Base-by-base conservation (phyloP, 1,284 basidiomycete species). In the Irpex rosettiformis region DNA sequence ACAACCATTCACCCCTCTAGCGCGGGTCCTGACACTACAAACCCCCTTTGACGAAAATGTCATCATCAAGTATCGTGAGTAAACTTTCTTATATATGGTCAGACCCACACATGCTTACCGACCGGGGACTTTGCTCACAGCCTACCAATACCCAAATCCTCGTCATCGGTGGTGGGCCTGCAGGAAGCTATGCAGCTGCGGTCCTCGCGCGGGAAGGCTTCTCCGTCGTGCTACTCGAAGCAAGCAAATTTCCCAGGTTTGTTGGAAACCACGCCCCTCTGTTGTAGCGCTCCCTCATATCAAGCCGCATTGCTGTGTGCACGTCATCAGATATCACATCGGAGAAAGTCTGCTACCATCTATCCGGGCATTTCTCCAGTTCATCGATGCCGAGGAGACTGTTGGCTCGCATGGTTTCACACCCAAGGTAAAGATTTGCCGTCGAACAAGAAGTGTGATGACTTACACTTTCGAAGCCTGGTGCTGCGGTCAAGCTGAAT, bases 131-230 rank as follows among this genome's bases (percentile, higher is more conserved):
- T 24, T 51, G 10, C 10, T 58, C 29, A 27, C 40, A 62, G 61
- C 61, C 61, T 8, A 18, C 48, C 3, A 49, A 73, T 65, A 58
- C 69, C 40, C 69, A 67, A 49, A 67, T 76, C 29, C 71, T 77
- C 43, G 72, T 79, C 33, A 63, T 78, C 8, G 77, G 77, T 7
- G 80, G 81, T 54, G 88, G 88, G 24, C 87, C 88, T 4, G 81
- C 82, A 27, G 87, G 87, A 30, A 82, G 81, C 54, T 89, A 88
- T 66, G 78, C 85, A 42, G 86, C 87, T 2, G 74, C 82, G 21
- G 82, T 76, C 40, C 79, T 89, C 8, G 83, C 84, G 3, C 73
- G 83, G 45, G 88, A 89, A 72, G 88, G 88, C 1, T 68, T 87
- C 30, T 72, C 82, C 47, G 85, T 88, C 49, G 81, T 80, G 10